Conservation (phyloP, 257 asterid genomes). For the Linaria vulgaris region DNA sequence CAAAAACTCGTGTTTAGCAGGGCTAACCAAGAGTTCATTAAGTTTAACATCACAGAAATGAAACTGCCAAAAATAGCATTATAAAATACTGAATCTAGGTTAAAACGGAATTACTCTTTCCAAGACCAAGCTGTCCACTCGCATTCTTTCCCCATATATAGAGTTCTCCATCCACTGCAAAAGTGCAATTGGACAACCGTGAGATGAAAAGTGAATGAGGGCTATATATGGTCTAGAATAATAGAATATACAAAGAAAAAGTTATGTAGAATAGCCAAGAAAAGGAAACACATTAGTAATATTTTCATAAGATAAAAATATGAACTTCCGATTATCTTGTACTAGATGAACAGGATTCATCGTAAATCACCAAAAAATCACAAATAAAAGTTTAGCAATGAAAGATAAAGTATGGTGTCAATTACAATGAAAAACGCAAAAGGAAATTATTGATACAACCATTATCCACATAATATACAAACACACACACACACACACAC, state of each 20-base stretch:
- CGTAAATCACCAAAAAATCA: not conserved
- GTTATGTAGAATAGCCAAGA: not conserved
- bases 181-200: slow-evolving; percentile 17
- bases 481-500: too few relatives aligned
- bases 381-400: not conserved
- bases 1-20: too few relatives aligned
- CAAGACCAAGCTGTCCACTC: slow-evolving; percentile 94
- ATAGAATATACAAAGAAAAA: not conserved
- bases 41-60: too few relatives aligned
- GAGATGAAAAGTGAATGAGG: slow-evolving; percentile 25
- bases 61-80: too few relatives aligned
- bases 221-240: slow-evolving; percentile 16
- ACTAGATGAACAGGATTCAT: not conserved
- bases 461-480: slow-evolving; percentile 15
- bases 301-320: slow-evolving; percentile 1
- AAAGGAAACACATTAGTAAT: not conserved
- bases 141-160: slow-evolving; percentile 93
- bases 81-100: not conserved
- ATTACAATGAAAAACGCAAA: not conserved
- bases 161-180: slow-evolving; percentile 89
- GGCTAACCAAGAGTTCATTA: too few relatives aligned
- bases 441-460: slow-evolving; percentile 3
- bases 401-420: not conserved
- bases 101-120: slow-evolving; percentile 70
- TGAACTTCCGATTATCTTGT: not conserved